Base-by-base conservation (phyloP, 306 rosid genomes). In the Lupinus albus region DNA sequence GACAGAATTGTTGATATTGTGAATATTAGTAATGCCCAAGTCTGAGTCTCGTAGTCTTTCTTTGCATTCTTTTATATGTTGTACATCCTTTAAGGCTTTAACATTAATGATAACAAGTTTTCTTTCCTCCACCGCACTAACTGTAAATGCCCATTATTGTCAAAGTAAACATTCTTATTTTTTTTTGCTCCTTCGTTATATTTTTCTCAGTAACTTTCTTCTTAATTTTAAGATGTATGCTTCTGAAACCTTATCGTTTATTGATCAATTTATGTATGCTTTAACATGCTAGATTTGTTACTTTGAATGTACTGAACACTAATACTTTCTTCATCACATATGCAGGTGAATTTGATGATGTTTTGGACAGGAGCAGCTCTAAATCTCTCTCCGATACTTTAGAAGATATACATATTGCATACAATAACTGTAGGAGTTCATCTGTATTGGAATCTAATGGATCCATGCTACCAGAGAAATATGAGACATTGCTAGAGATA, bases 321-420 rank as follows among this genome's bases (percentile, higher is more conserved):
- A 57, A 53, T 53, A 17, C 41, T 68, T 78, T 49, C 33, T 70
- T 16, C 50, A 71, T 71, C 51, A 60, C 62, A 60, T 61, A 48
- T 83, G 76, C 86, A 89, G 99, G 96, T 67, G 99, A 93, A 76
- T 93, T 93, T 76, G 90, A 88, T 67, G 97, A 89, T 74, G 51
- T 89, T 74, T 80, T 93, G 81, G 94, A 88, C 64, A 83, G 72
- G 38, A 65, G 85, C 58, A 72, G 76, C 69, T 74, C 87, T 28
- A 70, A 72, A 36, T 74, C 78, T 75, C 77, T 71, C 48, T 80
- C 88, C 7, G 82, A 84, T 61, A 63, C 76, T 9, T 42, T 59
- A 55, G 97, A 90, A 83, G 86, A 77, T 81, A 88, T 93, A 77
- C 49, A 25, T 62, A 61, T 93, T 61, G 67, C 70, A 4, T 90